Evolutionary conservation across 768 basidiomycete genomes (phyloP), one percentile per base, ranked within the genome.

Genomic region (Boletus reticuloceps): DNA sequence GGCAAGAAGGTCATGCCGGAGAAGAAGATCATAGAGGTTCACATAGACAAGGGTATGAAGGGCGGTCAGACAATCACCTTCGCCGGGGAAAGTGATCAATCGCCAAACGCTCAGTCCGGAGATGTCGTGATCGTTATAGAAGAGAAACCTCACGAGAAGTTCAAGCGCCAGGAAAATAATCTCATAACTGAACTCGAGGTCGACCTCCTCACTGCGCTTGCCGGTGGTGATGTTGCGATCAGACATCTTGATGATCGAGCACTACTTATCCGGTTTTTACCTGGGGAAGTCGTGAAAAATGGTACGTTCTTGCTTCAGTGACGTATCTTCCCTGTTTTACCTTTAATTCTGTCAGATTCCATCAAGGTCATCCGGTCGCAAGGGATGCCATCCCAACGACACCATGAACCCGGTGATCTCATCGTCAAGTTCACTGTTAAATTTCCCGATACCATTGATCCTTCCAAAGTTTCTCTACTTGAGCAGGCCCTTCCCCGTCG

Each of bases 31-130:
- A 77, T 98, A 66, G 97, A 99, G 74, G 96, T 99, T 37, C 91
- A 94, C 70, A 89, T 98, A 79, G 95, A 98, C 82, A 94, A 93
- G 79, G 94, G 94, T 49, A 97, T 97, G 94, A 91, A 89, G 76
- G 87, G 88, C 52, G 93, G 92, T 12, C 91, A 96, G 73, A 92
- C 90, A 0, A 89, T 96, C 65, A 82, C 80, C 51, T 97, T 96
- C 76, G 69, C 78, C 51, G 94, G 94, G 44, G 95, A 96, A 76
- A 92, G 90, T 62, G 94, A 97, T 68, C 94, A 97, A 70, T 84
- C 91, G 5, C 95, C 96, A 1, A 86, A 80, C 14, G 85, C 91
- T 41, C 82, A 91, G 55, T 87, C 97, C 3, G 97, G 97, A 63
- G 97, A 99, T 62, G 94, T 97, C 17, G 82, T 95, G 27, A 97